phyloP scores from a whole-genome alignment of 495 filamentous ascomycete species.

The Penicillium chermesinum region DNA sequence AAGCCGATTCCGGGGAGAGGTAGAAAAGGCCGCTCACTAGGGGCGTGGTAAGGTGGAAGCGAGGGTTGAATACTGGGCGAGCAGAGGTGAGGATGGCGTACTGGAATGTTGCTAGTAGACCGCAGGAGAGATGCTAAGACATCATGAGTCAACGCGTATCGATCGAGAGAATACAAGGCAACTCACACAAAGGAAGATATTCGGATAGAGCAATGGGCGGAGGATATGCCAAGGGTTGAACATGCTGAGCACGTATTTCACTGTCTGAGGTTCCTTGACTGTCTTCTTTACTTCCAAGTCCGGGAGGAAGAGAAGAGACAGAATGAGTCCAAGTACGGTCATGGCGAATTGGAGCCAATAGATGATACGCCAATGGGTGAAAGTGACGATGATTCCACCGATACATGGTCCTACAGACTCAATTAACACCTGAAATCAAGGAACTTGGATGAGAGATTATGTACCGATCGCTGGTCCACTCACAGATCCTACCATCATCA shows the following conservation, averaged over 20 bases:
- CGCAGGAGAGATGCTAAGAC: slow-evolving; percentile 54
- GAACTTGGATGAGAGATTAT: slow-evolving; percentile 1
- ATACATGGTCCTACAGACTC: slow-evolving; percentile 45
- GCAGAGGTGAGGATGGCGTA: slow-evolving; percentile 68
- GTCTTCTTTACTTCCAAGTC: slow-evolving; percentile 20
- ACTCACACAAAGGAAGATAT: slow-evolving; percentile 38
- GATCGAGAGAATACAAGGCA: background rate
- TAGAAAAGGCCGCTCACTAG: slow-evolving; percentile 72
- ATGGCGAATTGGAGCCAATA: slow-evolving; percentile 56
- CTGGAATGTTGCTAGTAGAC: slow-evolving; percentile 64
- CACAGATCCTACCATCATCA: slow-evolving; percentile 50
- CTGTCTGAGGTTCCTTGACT: background rate
- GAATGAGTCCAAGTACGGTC: slow-evolving; percentile 34
- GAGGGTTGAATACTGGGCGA: slow-evolving; percentile 67
- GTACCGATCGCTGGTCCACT: slow-evolving; percentile 53
- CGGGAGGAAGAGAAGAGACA: slow-evolving; percentile 39
- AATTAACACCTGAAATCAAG: too few relatives aligned
- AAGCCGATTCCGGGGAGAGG: slow-evolving; percentile 67
- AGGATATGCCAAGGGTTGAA: slow-evolving; percentile 41
- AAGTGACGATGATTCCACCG: slow-evolving; percentile 53
- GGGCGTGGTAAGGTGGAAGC: slow-evolving; percentile 62
- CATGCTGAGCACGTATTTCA: slow-evolving; percentile 17
- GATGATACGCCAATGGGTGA: slow-evolving; percentile 49
- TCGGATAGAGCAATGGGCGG: slow-evolving; percentile 33
- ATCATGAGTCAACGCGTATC: slow-evolving; percentile 1